phyloP scores from a whole-genome alignment of 768 basidiomycete genomes.

The Floccularia luteovirens region DNA sequence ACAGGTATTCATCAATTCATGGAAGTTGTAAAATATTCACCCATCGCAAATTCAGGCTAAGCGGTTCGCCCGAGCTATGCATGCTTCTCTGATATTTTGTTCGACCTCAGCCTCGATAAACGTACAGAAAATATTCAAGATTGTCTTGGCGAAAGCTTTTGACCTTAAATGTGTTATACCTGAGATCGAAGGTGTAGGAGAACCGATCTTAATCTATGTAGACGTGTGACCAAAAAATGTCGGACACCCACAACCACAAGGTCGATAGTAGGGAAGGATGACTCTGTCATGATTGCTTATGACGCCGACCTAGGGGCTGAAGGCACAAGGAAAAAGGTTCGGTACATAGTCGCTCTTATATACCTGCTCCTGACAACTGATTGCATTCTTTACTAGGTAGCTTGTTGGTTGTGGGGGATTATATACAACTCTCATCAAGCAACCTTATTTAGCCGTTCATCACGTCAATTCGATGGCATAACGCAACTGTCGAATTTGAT shows the following conservation, averaged over 20 bases:
- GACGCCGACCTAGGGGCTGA: too few species aligned
- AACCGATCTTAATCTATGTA: conserved; percentile 92
- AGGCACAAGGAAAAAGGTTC: too few species aligned
- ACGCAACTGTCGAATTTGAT: background rate
- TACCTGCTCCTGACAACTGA: background rate
- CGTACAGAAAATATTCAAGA: conserved; percentile 99
- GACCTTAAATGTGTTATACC: conserved; percentile 98
- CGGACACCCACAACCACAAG: conserved; percentile 6
- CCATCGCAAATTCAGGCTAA: conserved; percentile 58
- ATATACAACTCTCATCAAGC: background rate
- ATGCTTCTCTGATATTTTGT: conserved; percentile 98
- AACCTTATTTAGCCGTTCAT: too few species aligned
- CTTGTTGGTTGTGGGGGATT: too few species aligned
- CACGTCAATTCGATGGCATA: too few species aligned
- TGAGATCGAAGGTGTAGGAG: conserved; percentile 94
- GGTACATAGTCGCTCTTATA: background rate
- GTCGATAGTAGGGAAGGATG: conserved; percentile 3
- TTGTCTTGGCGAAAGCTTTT: conserved; percentile 93
- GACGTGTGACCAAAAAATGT: conserved; percentile 47
- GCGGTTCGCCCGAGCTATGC: conserved; percentile 98
- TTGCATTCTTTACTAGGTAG: too few species aligned
- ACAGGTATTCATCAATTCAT: conserved; percentile 44
- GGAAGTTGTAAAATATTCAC: conserved; percentile 4
- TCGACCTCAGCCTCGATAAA: conserved; percentile 99
- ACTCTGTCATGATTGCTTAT: conserved; percentile 1